phyloP scores from a whole-genome alignment of 208 protist species.

The Wallacemonas sp. region DNA sequence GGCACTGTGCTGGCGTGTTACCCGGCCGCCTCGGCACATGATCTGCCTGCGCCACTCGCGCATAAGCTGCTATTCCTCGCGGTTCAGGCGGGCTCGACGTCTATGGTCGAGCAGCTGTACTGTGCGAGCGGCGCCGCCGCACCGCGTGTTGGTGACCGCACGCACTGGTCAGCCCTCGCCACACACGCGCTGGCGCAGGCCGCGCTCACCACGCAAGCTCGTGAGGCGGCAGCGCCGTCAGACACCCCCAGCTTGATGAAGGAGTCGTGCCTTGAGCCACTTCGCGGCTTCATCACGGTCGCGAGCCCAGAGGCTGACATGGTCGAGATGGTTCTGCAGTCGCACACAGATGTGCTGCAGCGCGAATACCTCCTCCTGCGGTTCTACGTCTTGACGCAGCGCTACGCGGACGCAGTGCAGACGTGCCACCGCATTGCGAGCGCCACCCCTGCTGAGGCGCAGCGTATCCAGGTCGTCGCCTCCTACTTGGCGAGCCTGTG shows the following conservation, averaged over 20 bases:
- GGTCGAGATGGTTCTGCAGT: slow-evolving; percentile 53
- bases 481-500: slow-evolving; percentile 62
- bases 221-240: slow-evolving; percentile 20
- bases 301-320: slow-evolving; percentile 38
- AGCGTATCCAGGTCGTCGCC: slow-evolving; percentile 55
- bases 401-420: slow-evolving; percentile 61
- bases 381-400: slow-evolving; percentile 68
- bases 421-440: slow-evolving; percentile 38
- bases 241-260: neutral
- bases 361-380: slow-evolving; percentile 42
- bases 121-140: slow-evolving; percentile 15
- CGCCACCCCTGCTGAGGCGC: slow-evolving; percentile 34
- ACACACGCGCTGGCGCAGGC: slow-evolving; percentile 56
- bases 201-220: slow-evolving; percentile 13
- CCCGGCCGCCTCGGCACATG: slow-evolving; percentile 13
- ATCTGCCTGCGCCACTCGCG: slow-evolving; percentile 32
- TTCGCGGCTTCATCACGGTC: slow-evolving; percentile 54
- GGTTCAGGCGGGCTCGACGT: slow-evolving; percentile 31
- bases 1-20: slow-evolving; percentile 32
- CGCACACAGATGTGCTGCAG: slow-evolving; percentile 12
- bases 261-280: slow-evolving; percentile 12
- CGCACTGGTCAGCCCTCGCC: slow-evolving; percentile 23
- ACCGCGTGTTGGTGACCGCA: neutral
- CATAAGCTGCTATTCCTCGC: slow-evolving; percentile 67
- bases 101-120: slow-evolving; percentile 51